phyloP scores from a whole-genome alignment of 805 yeast species.

The Isabelozyma rhagii region DNA sequence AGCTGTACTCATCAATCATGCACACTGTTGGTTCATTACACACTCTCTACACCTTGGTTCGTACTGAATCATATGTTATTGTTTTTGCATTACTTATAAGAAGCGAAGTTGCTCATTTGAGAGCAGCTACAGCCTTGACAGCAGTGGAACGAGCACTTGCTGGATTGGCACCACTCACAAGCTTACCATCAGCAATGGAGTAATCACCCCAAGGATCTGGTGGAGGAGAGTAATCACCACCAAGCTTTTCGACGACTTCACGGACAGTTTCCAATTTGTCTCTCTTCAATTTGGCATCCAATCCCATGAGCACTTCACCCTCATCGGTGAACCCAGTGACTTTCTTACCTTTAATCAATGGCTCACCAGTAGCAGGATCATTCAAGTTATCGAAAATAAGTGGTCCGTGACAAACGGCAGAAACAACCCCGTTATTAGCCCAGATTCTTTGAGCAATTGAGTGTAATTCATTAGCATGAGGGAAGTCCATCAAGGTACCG shows the following conservation, averaged over 20 bases:
- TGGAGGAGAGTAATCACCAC: slow-evolving; percentile 47
- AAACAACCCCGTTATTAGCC: slow-evolving; percentile 50
- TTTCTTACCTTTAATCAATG: slow-evolving; percentile 48
- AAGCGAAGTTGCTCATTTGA: not conserved
- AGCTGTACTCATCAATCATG: too few species aligned
- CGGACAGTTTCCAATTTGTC: slow-evolving; percentile 33
- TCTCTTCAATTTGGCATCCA: slow-evolving; percentile 16
- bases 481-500: slow-evolving; percentile 58
- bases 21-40: too few species aligned
- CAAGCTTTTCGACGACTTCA: slow-evolving; percentile 32
- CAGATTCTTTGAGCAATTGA: slow-evolving; percentile 45
- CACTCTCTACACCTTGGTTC: too few species aligned
- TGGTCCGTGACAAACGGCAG: slow-evolving; percentile 74
- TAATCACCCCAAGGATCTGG: slow-evolving; percentile 50
- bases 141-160: slow-evolving; percentile 53
- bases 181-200: slow-evolving; percentile 51
- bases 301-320: slow-evolving; percentile 42
- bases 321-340: slow-evolving; percentile 60
- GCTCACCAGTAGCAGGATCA: slow-evolving; percentile 39
- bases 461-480: slow-evolving; percentile 46
- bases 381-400: slow-evolving; percentile 48
- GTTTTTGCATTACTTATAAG: too few species aligned
- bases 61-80: too few species aligned
- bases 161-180: slow-evolving; percentile 69
- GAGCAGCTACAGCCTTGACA: slow-evolving; percentile 23